Conservation (phyloP, 495 filamentous ascomycete species). For the Neurospora hispaniola region DNA sequence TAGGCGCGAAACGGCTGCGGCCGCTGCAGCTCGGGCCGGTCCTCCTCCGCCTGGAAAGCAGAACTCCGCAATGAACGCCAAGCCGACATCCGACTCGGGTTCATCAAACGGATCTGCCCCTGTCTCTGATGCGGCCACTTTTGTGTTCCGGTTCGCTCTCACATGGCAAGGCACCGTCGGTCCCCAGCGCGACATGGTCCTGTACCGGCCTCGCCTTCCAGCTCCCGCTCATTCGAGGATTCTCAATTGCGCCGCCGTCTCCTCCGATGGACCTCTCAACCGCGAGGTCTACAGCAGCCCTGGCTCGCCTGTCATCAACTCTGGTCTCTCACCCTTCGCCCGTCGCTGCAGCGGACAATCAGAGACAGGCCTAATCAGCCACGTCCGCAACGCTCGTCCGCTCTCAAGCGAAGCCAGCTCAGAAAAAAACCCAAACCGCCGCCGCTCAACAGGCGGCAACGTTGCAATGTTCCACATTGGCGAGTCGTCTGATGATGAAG, state of each 20-base stretch:
- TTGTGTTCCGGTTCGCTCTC: conserved; percentile 37
- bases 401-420: conserved; percentile 10
- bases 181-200: conserved; percentile 29
- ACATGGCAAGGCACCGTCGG: conserved; percentile 15
- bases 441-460: conserved; percentile 14
- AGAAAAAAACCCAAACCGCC: conserved; percentile 7
- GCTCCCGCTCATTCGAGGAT: conserved; percentile 52
- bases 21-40: conserved; percentile 10
- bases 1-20: conserved; percentile 32
- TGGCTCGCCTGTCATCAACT: conserved; percentile 25
- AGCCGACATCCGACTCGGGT: conserved; percentile 26
- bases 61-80: conserved; percentile 9
- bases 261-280: neutral
- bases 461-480: conserved; percentile 5
- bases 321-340: conserved; percentile 33
- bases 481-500: conserved; percentile 1
- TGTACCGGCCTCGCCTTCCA: conserved; percentile 69
- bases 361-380: conserved; percentile 33
- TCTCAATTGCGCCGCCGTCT: conserved; percentile 21
- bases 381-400: conserved; percentile 32
- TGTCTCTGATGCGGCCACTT: conserved; percentile 31
- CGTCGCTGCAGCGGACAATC: conserved; percentile 32
- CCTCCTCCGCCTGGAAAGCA: conserved; percentile 25
- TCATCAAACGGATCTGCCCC: conserved; percentile 34
- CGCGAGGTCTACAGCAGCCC: conserved; percentile 16